These are phyloP conservation scores for Blastobotrys ciferrii DNA, from an alignment of 1,139 yeast genomes.

Conservation along the genomic window DNA sequence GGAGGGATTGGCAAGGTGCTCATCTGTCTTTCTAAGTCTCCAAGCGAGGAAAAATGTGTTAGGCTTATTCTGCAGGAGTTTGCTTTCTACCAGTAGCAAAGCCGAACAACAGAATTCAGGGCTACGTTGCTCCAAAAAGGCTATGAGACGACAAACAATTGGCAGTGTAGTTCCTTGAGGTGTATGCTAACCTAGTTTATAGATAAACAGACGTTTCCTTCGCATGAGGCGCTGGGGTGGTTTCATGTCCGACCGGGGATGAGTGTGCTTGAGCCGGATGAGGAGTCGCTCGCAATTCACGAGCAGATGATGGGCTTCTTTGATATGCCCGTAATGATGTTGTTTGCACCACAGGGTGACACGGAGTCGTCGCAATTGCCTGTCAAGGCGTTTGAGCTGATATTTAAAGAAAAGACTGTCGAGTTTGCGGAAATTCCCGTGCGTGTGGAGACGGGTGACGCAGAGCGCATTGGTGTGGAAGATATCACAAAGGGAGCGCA, in stretches of 20 bases:
- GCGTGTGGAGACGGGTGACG: constrained; percentile 36
- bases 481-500: constrained; percentile 32
- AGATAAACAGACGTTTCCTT: constrained; percentile 35
- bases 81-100: no score
- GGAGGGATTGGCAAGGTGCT: no score
- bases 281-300: constrained; percentile 25
- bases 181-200: constrained; percentile 1
- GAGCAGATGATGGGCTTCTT: constrained; percentile 23
- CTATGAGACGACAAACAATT: no score
- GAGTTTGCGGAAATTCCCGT: constrained; percentile 29
- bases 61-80: no score
- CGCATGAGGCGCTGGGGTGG: constrained; percentile 36
- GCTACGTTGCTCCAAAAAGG: no score
- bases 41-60: no score
- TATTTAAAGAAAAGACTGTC: constrained; percentile 24
- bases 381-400: constrained; percentile 32
- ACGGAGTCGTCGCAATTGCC: constrained; percentile 28
- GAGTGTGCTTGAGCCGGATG: constrained; percentile 22
- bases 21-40: no score
- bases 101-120: no score
- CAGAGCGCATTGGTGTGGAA: constrained; percentile 39
- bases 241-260: constrained; percentile 29
- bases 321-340: constrained; percentile 24
- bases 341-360: constrained; percentile 23
- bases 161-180: not conserved